Evolutionary conservation across 305 asterid genomes (phyloP), one percentile per base, ranked within the genome.

Genomic region (Solanum hybrid): DNA sequence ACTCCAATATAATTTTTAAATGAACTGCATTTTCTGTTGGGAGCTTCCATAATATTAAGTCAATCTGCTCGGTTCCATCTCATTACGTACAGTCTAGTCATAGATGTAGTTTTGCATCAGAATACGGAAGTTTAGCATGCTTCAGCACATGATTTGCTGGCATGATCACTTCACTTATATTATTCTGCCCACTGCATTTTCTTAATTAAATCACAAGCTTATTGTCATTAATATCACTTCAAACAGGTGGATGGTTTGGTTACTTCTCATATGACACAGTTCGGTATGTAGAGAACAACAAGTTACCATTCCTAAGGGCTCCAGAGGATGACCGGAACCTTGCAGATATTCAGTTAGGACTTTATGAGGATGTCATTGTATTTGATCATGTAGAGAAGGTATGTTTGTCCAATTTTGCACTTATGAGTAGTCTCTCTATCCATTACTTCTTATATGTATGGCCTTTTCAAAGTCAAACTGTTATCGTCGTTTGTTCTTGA

Each of bases 361-460:
- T 96, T 64, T 97, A 95, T 56, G 96, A 97, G 87, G 97, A 96
- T 75, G 98, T 96, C 20, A 92, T 97, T 14, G 93, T 97, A 87
- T 97, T 96, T 91, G 98, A 97, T 95, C 98, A 96, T 66, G 98
- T 97, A 10, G 96, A 95, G 77, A 97, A 96, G 99, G 98, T 97
- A 92, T 78, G 27, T 40, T 82, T 22, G 1, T 46, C 4, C 1
- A 46, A 46, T 27, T 29, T 24, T 35, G 4, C 17, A 82, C 72
- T 82, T 29, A 82, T 3, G 86, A 40, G 51, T 40, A 26, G 69
- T 80, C 86, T 37, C 71, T 26, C 1, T 81, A 42, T 24, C 35
- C 36, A 14, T 38, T 80, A 80, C 2, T 38, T 38, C 66, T 24
- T 38, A 38, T 80, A 42, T 42, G 20, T 46, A 24, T 1, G 5